Evolutionary conservation across 148 eudicot genomes (phyloP), one percentile per base, ranked within the genome.

Genomic region (Fagopyrum tataricum): DNA sequence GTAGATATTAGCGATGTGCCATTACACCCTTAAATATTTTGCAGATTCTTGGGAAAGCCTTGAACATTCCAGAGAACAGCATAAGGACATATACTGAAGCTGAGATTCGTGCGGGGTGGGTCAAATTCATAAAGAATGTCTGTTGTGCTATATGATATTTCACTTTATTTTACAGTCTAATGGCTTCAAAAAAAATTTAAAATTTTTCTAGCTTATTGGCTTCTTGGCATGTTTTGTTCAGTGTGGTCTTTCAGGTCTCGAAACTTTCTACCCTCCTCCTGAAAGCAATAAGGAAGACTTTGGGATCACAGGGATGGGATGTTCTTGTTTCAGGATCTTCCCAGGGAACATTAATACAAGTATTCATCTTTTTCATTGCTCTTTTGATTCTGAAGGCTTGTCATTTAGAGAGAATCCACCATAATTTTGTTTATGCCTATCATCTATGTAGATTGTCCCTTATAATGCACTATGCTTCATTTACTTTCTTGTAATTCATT

Each of bases 61-160:
- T 95, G 41, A 88, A 93, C 74, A 82, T 95, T 72, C 93, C 93
- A 58, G 96, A 88, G 64, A 88, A 95, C 67, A 91, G 88, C 76
- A 88, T 90, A 59, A 88, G 93, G 75, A 95, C 98, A 41, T 95
- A 76, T 76, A 78, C 97, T 59, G 98, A 95, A 80, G 97, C 98
- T 64, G 98, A 95, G 81, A 95, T 95, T 83, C 98, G 97, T 72
- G 96, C 98, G 47, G 79, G 98, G 98, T 95, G 86, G 74, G 87
- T 64, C 74, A 18, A 10, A 46, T 46, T 46, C 13, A 46, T 8
- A 13, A 46, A 46, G 44, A 67, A 61, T 4, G 18, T 61, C 18
- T 61, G 39, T 61, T 61, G 37, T 23, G 5, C 12, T 26, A 15
- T 75, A 20, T 46, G 17, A 23, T 55, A 49, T 74, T 44, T 31